A percentile compares a stretch with the other conserved stretches of the same genome.
These are phyloP conservation scores for Baorangia bicolor DNA, from an alignment of 768 basidiomycete genomes.

Conservation along the genomic window DNA sequence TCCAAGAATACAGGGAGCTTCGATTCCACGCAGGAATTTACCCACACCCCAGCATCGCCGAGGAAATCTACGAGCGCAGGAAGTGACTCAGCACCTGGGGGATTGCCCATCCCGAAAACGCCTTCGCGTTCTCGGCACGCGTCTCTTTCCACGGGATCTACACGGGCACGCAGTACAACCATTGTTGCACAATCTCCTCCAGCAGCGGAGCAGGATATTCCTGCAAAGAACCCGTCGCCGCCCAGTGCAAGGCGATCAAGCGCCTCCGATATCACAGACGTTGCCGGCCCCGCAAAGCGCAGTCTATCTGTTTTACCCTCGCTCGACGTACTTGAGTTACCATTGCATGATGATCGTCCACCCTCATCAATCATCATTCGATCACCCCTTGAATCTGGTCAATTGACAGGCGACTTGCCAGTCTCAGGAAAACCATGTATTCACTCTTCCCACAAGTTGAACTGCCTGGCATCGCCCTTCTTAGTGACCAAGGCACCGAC, in stretches of 20 bases:
- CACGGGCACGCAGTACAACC: conserved; percentile 18
- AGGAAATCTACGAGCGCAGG: conserved; percentile 7
- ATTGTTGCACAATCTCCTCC: conserved; percentile 6
- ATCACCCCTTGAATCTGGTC: conserved; percentile 13
- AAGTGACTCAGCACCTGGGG: conserved; percentile 5
- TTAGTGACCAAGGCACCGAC: conserved; percentile 1
- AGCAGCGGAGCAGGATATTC: neutral
- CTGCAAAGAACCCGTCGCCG: neutral
- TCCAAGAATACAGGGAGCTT: conserved; percentile 2
- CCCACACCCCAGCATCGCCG: conserved; percentile 1
- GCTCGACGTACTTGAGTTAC: conserved; percentile 15
- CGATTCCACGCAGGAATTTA: conserved; percentile 7
- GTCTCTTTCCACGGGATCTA: conserved; percentile 19
- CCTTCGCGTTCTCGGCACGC: conserved; percentile 18
- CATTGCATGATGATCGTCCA: conserved; percentile 10
- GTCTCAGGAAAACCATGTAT: neutral
- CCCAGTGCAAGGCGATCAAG: conserved; percentile 1
- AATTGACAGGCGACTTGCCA: neutral
- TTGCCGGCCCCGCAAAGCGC: neutral
- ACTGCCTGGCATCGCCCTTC: conserved; percentile 16
- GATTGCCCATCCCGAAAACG: conserved; percentile 13
- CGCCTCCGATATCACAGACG: neutral
- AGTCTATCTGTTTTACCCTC: conserved; percentile 4
- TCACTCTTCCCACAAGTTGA: conserved; percentile 6
- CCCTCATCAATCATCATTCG: conserved; percentile 25